These are phyloP conservation scores for Schwanniomyces polymorphus DNA, from an alignment of 805 yeast genomes.

Conservation along the genomic window DNA sequence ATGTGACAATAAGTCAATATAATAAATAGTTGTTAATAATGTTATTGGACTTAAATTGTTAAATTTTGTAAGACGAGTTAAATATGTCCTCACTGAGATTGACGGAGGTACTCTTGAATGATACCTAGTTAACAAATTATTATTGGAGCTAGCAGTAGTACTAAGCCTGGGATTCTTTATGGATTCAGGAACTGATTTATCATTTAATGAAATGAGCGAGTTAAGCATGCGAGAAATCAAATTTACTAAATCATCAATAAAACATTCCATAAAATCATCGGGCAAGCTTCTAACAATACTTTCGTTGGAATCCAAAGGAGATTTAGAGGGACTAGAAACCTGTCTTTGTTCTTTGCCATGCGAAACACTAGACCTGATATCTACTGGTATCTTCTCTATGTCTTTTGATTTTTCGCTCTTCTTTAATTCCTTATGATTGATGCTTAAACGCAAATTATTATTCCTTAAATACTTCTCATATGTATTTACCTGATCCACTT, in stretches of 20 bases:
- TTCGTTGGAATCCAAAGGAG: not conserved
- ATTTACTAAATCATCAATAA: constrained; percentile 66
- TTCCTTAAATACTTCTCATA: constrained; percentile 20
- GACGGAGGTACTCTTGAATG: constrained; percentile 93
- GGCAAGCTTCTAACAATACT: constrained; percentile 5
- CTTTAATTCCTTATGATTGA: not conserved
- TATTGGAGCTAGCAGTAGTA: constrained; percentile 14
- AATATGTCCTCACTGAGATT: constrained; percentile 76
- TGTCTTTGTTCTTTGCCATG: not conserved
- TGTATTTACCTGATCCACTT: constrained; percentile 18
- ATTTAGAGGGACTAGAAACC: not conserved
- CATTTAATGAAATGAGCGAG: constrained; percentile 75
- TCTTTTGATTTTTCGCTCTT: not conserved
- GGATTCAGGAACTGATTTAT: constrained; percentile 43
- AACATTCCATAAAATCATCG: constrained; percentile 58
- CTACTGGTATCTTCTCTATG: not conserved
- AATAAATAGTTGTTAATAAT: constrained; percentile 78
- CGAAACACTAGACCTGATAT: not conserved
- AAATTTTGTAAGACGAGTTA: constrained; percentile 75
- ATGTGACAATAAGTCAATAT: constrained; percentile 79
- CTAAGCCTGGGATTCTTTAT: constrained; percentile 23
- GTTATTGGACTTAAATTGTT: constrained; percentile 85
- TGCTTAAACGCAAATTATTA: not conserved
- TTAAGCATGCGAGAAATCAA: constrained; percentile 79
- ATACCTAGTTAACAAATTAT: constrained; percentile 67